Base-by-base conservation (phyloP, 805 yeast genomes). In the Candida succiphila region DNA sequence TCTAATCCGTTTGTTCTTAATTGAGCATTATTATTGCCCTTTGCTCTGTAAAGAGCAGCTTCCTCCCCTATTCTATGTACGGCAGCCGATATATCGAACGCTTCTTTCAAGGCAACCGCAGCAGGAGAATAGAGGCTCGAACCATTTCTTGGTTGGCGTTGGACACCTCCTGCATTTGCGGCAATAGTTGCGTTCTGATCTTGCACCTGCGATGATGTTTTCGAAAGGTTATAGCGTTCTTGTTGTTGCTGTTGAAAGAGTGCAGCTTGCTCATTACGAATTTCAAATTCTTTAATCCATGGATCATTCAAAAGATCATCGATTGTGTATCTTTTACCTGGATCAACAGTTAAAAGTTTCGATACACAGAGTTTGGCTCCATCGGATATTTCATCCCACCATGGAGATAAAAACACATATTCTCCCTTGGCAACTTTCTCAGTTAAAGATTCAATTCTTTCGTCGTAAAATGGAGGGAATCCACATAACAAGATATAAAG, bases 381-480 rank as follows among this genome's bases (percentile, higher is more conserved):
- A 25, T 45, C 49, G 31, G 79, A 68, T 25, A 83, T 79, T 42
- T 83, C 92, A 53, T 83, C 94, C 94, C 94, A 83, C 94, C 94
- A 83, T 2, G 94, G 94, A 24, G 75, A 63, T 43, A 83, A 60
- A 44, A 83, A 83, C 10, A 82, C 75, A 52, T 68, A 83, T 49
- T 81, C 81, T 25, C 92, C 94, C 38, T 62, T 63, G n/a, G 88
- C 84, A 17, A 83, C 88, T 45, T 82, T 80, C 42, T 74, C 80
- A 4, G 94, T 82, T 38, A 83, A 64, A 2, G 69, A 65, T 38
- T 80, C 88, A 39, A 79, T 78, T 38, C 77, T 62, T 49, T 83
- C 92, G 51, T 85, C 94, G 56, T 87, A 92, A 52, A 92, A 92
- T 5, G 98, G 98, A 1, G 98, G 98, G 60, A 92, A 92, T 4